phyloP scores from a whole-genome alignment of 192 early-diverging fungal genomes.

The Linnemannia zychae region DNA sequence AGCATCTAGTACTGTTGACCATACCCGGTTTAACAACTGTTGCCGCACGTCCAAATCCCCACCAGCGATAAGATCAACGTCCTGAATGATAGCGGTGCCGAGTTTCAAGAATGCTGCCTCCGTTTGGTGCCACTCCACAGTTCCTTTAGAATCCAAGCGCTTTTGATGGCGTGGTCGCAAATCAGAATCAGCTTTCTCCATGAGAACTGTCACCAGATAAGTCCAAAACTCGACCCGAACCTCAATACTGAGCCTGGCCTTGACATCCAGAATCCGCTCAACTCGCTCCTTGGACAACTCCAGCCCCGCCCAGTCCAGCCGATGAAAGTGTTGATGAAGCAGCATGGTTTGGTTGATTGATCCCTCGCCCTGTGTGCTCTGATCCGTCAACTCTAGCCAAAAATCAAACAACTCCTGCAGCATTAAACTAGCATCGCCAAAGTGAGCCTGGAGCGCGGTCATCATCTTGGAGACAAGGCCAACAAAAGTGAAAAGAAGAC shows the following conservation, averaged over 20 bases:
- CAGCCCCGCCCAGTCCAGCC: constrained; percentile 36
- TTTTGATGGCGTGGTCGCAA: constrained; percentile 21
- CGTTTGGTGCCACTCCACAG: constrained; percentile 16
- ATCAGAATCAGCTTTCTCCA: constrained; percentile 42
- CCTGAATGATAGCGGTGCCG: constrained; percentile 25
- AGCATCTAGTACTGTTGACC: constrained; percentile 20
- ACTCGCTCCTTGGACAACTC: constrained; percentile 18
- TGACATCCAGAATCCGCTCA: constrained; percentile 18
- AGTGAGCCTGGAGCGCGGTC: constrained; percentile 12
- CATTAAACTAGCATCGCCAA: constrained; percentile 19
- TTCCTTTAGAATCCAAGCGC: not conserved
- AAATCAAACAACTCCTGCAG: constrained; percentile 30
- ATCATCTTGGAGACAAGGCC: constrained; percentile 47
- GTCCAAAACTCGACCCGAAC: constrained; percentile 42
- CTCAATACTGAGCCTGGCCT: constrained; percentile 17
- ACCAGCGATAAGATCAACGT: constrained; percentile 22
- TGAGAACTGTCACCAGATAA: constrained; percentile 25
- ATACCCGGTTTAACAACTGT: constrained; percentile 32
- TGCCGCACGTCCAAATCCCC: constrained; percentile 36
- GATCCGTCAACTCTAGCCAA: constrained; percentile 31
- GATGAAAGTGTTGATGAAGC: constrained; percentile 50
- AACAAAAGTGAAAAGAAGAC: constrained; percentile 46
- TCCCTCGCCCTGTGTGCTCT: constrained; percentile 23
- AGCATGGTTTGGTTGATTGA: constrained; percentile 49
- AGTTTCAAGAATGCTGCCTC: constrained; percentile 34